Evolutionary conservation across 139 green algal species (phyloP).

Genomic region (Chlorella vulgaris): DNA sequence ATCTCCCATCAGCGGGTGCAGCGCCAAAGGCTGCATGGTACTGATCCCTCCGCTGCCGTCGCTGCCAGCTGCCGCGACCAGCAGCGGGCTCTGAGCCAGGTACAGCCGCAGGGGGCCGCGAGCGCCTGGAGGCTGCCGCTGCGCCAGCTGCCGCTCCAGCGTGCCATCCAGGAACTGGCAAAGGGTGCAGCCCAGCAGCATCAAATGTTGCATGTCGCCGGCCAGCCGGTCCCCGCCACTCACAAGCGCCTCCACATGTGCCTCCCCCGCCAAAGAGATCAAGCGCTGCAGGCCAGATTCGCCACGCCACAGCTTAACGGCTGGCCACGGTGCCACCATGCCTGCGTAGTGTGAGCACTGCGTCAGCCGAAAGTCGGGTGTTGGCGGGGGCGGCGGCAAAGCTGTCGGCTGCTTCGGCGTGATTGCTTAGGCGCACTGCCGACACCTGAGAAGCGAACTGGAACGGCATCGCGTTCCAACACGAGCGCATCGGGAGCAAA

Average conservation of each 20-base stretch:
- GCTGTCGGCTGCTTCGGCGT: not conserved
- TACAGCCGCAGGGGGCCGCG: slow-evolving; percentile 26
- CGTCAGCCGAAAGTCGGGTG: not conserved
- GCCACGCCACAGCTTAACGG: slow-evolving; percentile 31
- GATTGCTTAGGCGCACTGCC: not conserved
- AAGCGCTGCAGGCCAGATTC: slow-evolving; percentile 29
- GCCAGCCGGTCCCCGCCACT: slow-evolving; percentile 33
- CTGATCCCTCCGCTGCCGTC: not conserved
- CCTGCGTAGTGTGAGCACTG: slow-evolving; percentile 15
- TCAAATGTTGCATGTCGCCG: slow-evolving; percentile 61
- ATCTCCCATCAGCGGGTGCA: slow-evolving; percentile 23
- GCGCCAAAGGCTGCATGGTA: slow-evolving; percentile 3
- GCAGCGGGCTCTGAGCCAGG: slow-evolving; percentile 44
- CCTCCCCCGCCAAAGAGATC: slow-evolving; percentile 27
- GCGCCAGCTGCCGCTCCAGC: slow-evolving; percentile 21
- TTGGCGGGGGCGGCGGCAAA: not conserved
- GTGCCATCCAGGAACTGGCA: slow-evolving; percentile 28
- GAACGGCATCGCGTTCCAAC: not conserved
- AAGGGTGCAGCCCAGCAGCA: slow-evolving; percentile 38
- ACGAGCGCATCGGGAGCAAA: not conserved
- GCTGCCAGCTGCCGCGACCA: slow-evolving; percentile 4
- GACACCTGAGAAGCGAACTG: not conserved
- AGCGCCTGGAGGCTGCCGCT: slow-evolving; percentile 12
- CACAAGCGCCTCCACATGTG: slow-evolving; percentile 47
- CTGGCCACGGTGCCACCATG: slow-evolving; percentile 37